Evolutionary conservation across 805 yeast species (phyloP), one percentile per base, ranked within the genome.

Genomic region (Clavispora vitiphila): DNA sequence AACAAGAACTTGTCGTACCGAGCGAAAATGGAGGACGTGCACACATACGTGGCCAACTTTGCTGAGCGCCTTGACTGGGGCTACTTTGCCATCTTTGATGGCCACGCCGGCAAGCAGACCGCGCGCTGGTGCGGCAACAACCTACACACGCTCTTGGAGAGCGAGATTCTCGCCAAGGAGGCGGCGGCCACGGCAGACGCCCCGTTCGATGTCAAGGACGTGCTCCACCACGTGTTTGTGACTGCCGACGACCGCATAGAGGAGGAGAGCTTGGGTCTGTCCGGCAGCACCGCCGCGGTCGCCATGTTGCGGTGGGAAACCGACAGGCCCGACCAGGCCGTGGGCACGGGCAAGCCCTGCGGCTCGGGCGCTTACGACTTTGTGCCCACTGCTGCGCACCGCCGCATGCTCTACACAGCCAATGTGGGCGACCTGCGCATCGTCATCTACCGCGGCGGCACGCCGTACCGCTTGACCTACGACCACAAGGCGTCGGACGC

Each of bases 241-340:
- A 77, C 79, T 44, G 90, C 95, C 2, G 99, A 91, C 63, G 67
- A 71, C 30, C 67, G 78, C 52, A 80, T 91, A 31, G 76, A 71
- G 25, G 66, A 76, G 31, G 77, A 77, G 38, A 70, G 79, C 12
- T 70, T 77, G 35, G 90, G 90, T 2, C 78, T 83, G 34, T 81
- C 95, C 45, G 99, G 99, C 0, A 81, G 95, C 53, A 93, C 99
- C 0, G 98, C 96, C 0, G 96, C 95, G 0, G 97, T 90, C 8
- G 96, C 96, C 2, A 77, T 93, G 0, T 60, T 88, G 43, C 71
- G 95, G 42, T 88, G 96, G 96, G 97, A 91, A 57, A 48, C 69
- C 6, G 56, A 53, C 14, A 50, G 43, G 24, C 37, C 45, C 16
- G 50, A 44, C 10, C 34, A 53, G 9, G 52, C 42, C 23, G 36